These are phyloP conservation scores for Calophaca sinica DNA, from an alignment of 306 rosid species.

Conservation along the genomic window DNA sequence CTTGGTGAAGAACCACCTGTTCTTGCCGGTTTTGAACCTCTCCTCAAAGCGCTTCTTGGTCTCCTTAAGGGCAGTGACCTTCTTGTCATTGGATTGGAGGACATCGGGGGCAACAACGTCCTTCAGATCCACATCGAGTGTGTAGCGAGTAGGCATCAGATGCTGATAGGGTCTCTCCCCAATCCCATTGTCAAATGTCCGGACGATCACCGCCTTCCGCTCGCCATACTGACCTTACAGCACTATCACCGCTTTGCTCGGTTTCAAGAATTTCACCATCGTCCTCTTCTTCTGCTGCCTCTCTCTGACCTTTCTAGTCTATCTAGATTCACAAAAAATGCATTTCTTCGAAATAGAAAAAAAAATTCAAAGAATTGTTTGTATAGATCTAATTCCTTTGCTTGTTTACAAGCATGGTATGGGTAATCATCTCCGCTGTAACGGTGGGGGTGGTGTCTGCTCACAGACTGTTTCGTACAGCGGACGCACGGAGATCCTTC, in stretches of 20 bases:
- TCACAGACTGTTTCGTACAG: too few relatives aligned
- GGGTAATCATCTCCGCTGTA: too few relatives aligned
- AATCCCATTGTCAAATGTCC: slow-evolving; percentile 49
- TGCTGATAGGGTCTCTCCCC: slow-evolving; percentile 42
- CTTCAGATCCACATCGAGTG: slow-evolving; percentile 32
- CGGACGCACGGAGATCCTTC: too few relatives aligned
- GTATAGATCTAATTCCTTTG: too few relatives aligned
- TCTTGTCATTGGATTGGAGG: slow-evolving; percentile 30
- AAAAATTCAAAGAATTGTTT: too few relatives aligned
- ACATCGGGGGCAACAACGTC: slow-evolving; percentile 2
- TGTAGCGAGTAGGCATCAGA: slow-evolving; percentile 34
- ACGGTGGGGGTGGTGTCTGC: too few relatives aligned
- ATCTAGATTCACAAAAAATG: too few relatives aligned
- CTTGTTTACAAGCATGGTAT: too few relatives aligned
- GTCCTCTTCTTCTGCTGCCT: neutral
- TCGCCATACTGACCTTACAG: slow-evolving; percentile 54
- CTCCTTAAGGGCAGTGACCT: slow-evolving; percentile 10
- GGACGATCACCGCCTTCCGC: slow-evolving; percentile 46
- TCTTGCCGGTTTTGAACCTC: slow-evolving; percentile 35
- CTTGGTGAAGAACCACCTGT: slow-evolving; percentile 38
- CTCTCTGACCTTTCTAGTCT: neutral
- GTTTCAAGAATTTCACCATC: slow-evolving; percentile 35
- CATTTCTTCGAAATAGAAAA: too few relatives aligned
- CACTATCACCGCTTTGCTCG: slow-evolving; percentile 51
- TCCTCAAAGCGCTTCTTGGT: slow-evolving; percentile 32